These are phyloP conservation scores for Dendrobium nobile DNA, from an alignment of 106 monocot genomes.

Conservation along the genomic window DNA sequence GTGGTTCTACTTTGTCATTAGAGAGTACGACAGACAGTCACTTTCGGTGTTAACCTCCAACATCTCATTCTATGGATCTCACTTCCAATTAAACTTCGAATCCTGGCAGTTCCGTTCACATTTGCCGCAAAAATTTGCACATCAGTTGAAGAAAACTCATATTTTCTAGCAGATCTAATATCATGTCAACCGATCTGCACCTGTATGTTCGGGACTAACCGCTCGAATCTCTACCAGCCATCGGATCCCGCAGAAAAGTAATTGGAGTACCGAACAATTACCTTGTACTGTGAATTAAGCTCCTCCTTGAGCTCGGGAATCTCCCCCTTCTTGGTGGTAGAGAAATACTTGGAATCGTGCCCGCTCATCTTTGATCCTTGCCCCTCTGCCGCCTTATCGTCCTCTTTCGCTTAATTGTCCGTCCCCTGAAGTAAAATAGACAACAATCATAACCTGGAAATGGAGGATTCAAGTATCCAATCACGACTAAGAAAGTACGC, in stretches of 20 bases:
- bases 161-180: slow-evolving; percentile 1
- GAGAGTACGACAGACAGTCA: neutral
- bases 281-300: slow-evolving; percentile 99
- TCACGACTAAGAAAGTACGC: neutral
- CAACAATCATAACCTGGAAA: neutral
- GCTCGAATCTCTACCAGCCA: neutral
- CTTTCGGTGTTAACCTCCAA: neutral
- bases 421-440: neutral
- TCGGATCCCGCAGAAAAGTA: slow-evolving; percentile 6
- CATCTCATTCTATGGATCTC: neutral
- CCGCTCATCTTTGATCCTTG: slow-evolving; percentile 63
- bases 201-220: neutral
- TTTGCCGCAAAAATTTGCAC: neutral
- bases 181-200: neutral
- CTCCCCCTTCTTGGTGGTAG: slow-evolving; percentile 99
- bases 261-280: slow-evolving; percentile 5
- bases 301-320: slow-evolving; percentile 99
- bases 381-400: neutral
- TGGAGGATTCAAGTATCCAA: neutral
- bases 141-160: neutral
- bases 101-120: neutral
- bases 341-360: slow-evolving; percentile 99
- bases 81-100: neutral
- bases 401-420: slow-evolving; percentile 1
- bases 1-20: neutral